Percentiles rank a stretch among this genome's conserved stretches.
Conservation (phyloP, 208 protist species). For the Crithidia thermophila region DNA sequence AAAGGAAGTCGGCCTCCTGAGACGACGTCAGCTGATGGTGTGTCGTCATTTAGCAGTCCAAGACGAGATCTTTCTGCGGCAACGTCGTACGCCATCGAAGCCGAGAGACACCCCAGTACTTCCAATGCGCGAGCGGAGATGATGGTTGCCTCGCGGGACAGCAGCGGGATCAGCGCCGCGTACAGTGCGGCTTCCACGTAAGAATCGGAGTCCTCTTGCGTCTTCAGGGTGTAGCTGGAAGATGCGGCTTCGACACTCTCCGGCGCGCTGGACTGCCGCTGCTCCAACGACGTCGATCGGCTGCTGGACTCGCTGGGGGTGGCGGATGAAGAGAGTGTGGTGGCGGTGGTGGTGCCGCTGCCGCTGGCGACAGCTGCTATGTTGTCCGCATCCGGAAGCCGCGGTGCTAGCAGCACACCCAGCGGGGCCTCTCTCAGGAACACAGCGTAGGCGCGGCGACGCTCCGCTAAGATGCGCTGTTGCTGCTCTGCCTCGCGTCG, state of each 20-base stretch:
- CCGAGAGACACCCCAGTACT: slow-evolving; percentile 3
- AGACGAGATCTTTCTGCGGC: no score
- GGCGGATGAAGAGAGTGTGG: neutral
- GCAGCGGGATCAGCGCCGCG: slow-evolving; percentile 2
- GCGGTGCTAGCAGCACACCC: slow-evolving; percentile 7
- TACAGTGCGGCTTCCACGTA: slow-evolving; percentile 16
- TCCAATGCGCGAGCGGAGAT: slow-evolving; percentile 22
- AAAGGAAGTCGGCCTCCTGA: slow-evolving; percentile 8
- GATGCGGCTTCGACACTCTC: neutral
- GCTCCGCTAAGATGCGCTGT: slow-evolving; percentile 15
- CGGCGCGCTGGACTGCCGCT: no score
- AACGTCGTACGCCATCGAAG: no score
- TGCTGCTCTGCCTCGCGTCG: slow-evolving; percentile 6
- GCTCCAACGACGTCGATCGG: no score
- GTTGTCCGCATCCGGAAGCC: slow-evolving; percentile 9
- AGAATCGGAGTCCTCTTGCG: no score
- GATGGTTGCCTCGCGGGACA: slow-evolving; percentile 11
- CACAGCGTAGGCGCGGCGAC: slow-evolving; percentile 8
- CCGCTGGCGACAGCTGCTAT: neutral
- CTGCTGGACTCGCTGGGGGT: neutral
- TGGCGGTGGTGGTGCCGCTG: neutral
- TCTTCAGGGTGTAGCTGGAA: neutral
- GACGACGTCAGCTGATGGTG: neutral
- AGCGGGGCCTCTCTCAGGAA: slow-evolving; percentile 15
- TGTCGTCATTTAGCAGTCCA: neutral